Conservation (phyloP, 257 asterid genomes). For the Gentiana dahurica region DNA sequence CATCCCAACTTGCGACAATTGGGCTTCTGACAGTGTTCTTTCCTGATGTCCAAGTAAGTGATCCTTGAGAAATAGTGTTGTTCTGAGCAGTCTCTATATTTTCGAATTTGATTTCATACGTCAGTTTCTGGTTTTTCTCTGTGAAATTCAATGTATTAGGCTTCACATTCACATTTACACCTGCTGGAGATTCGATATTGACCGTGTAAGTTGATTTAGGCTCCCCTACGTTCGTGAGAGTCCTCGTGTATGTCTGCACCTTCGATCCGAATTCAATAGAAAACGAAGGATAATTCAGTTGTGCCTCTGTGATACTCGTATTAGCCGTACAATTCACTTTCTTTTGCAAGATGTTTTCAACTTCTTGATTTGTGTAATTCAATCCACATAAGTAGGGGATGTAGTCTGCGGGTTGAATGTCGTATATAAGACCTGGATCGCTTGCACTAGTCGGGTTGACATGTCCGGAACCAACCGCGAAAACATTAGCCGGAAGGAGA, state of each 20-base stretch:
- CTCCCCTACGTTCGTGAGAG: not conserved
- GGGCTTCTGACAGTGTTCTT: conserved; percentile 1
- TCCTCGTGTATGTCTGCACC: not conserved
- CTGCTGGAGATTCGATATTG: not conserved
- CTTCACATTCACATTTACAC: not conserved
- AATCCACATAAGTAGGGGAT: conserved; percentile 2
- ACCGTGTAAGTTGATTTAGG: not conserved
- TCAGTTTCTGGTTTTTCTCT: not conserved
- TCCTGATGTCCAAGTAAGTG: not conserved
- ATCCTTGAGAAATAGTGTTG: not conserved
- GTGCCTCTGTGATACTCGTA: not conserved
- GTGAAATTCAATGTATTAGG: conserved; percentile 3
- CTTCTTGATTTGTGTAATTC: not conserved
- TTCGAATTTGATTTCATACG: not conserved
- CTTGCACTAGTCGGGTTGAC: not conserved
- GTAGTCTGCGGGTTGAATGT: conserved; percentile 2
- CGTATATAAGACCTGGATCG: conserved; percentile 2
- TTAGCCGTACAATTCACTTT: not conserved
- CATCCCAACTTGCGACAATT: not conserved
- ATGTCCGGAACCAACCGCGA: not conserved
- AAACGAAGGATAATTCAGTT: conserved; percentile 7
- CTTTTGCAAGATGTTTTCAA: not conserved
- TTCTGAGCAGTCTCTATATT: too few relatives aligned
- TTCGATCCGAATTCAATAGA: not conserved
- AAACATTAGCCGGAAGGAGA: not conserved